These are phyloP conservation scores for Zymoseptoria tritici DNA, from an alignment of 2,329 filamentous ascomycete species.

Conservation along the genomic window DNA sequence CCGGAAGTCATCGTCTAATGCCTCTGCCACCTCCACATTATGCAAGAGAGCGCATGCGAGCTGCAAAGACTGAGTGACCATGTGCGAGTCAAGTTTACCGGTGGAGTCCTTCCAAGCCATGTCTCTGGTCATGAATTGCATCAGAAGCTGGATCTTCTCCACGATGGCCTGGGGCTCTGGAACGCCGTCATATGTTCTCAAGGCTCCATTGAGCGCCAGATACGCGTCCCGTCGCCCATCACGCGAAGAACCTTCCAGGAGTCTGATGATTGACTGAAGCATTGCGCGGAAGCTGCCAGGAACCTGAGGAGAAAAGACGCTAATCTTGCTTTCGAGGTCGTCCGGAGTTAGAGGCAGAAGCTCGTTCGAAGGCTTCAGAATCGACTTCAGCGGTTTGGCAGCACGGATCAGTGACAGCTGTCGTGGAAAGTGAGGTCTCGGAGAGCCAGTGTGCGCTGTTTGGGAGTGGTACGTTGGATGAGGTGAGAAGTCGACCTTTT, in stretches of 20 bases:
- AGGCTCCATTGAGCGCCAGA: conserved; percentile 63
- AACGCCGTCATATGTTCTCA: conserved; percentile 75
- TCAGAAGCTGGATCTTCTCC: conserved; percentile 68
- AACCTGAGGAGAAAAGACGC: conserved; percentile 38
- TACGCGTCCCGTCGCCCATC: conserved; percentile 78
- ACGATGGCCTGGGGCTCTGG: conserved; percentile 66
- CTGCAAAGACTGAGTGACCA: conserved; percentile 70
- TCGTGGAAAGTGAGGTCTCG: conserved; percentile 29
- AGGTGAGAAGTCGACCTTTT: conserved; percentile 58
- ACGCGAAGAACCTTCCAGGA: conserved; percentile 67
- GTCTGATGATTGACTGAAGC: conserved; percentile 75
- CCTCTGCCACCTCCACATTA: conserved; percentile 61
- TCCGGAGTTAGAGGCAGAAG: conserved; percentile 31
- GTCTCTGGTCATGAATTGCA: conserved; percentile 78
- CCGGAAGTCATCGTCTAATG: conserved; percentile 70
- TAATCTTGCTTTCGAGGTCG: conserved; percentile 35
- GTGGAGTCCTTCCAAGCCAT: conserved; percentile 52
- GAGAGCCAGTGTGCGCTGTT: conserved; percentile 25
- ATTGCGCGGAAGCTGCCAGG: conserved; percentile 63
- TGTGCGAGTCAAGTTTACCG: conserved; percentile 52
- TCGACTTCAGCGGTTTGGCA: conserved; percentile 58
- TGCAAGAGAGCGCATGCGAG: conserved; percentile 71
- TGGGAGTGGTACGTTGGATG: conserved; percentile 45
- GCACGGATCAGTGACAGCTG: conserved; percentile 41
- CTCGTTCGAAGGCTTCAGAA: conserved; percentile 63